A percentile compares a stretch with the other conserved stretches of the same genome.
Evolutionary conservation across 2,329 filamentous ascomycete genomes (phyloP).

Genomic region (Fusarium camptoceras): DNA sequence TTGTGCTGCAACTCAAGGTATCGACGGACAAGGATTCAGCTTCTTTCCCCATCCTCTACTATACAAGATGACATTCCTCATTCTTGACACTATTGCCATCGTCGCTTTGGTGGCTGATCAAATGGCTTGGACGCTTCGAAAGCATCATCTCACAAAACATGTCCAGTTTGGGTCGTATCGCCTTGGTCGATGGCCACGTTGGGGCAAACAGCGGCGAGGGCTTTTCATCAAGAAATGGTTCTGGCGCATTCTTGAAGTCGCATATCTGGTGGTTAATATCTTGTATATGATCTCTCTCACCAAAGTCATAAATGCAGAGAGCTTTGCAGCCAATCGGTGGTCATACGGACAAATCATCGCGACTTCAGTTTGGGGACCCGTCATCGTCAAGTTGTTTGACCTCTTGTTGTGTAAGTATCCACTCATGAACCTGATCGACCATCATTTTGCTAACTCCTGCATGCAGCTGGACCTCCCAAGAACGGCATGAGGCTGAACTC

Average conservation of each 20-base stretch:
- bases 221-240: slow-evolving; percentile 48
- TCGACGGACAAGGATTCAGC: slow-evolving; percentile 50
- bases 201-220: slow-evolving; percentile 47
- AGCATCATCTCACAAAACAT: slow-evolving; percentile 50
- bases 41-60: slow-evolving; percentile 55
- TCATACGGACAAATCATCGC: slow-evolving; percentile 56
- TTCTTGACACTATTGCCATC: slow-evolving; percentile 54
- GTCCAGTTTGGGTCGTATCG: slow-evolving; percentile 49
- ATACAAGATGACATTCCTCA: slow-evolving; percentile 54
- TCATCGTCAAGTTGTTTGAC: slow-evolving; percentile 56
- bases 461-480: slow-evolving; percentile 53
- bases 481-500: slow-evolving; percentile 53
- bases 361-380: slow-evolving; percentile 55
- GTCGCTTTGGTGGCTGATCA: slow-evolving; percentile 51
- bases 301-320: slow-evolving; percentile 52
- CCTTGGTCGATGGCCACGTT: slow-evolving; percentile 50
- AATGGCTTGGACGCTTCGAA: slow-evolving; percentile 53
- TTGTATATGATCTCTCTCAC: slow-evolving; percentile 54
- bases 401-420: slow-evolving; percentile 51
- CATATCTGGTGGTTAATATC: slow-evolving; percentile 54
- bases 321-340: slow-evolving; percentile 52
- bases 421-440: background rate
- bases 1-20: slow-evolving; percentile 51
- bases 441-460: slow-evolving; percentile 35
- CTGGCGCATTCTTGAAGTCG: slow-evolving; percentile 52